phyloP scores from a whole-genome alignment of 768 basidiomycete genomes.

The Lanmaoa rubissima region DNA sequence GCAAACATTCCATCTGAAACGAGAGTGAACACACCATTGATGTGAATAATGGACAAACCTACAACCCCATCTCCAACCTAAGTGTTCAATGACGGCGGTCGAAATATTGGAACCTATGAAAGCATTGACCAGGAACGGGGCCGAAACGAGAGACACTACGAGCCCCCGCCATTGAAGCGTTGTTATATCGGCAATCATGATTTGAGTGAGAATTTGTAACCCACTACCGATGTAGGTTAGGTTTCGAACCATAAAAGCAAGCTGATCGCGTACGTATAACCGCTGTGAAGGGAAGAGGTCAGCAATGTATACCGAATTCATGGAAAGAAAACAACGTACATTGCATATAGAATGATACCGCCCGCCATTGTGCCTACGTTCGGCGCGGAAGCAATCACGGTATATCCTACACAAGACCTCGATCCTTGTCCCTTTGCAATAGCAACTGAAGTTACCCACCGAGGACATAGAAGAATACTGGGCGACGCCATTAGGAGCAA shows the following conservation, averaged over 20 bases:
- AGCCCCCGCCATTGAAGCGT: conserved; percentile 57
- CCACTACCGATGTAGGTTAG: conserved; percentile 36
- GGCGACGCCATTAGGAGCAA: neutral
- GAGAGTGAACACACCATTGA: neutral
- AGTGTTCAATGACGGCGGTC: conserved; percentile 39
- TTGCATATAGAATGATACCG: conserved; percentile 56
- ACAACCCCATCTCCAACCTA: conserved; percentile 74
- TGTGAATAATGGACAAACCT: conserved; percentile 24
- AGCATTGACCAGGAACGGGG: conserved; percentile 60
- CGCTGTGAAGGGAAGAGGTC: conserved; percentile 38
- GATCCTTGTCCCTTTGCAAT: neutral
- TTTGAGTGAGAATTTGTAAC: conserved; percentile 60
- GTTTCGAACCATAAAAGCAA: neutral
- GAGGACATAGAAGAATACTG: conserved; percentile 59
- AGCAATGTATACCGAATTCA: conserved; percentile 13
- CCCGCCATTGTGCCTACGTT: conserved; percentile 46
- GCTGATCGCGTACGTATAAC: conserved; percentile 49
- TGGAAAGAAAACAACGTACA: conserved; percentile 35
- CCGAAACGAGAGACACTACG: conserved; percentile 43
- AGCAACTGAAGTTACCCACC: conserved; percentile 36
- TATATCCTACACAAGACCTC: conserved; percentile 38
- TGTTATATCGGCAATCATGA: conserved; percentile 62
- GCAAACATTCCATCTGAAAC: conserved; percentile 54
- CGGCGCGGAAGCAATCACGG: conserved; percentile 50
- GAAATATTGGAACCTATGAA: conserved; percentile 66